These are phyloP conservation scores for Sclerotinia sclerotiorum DNA, from an alignment of 2,329 filamentous ascomycete species.

Conservation along the genomic window DNA sequence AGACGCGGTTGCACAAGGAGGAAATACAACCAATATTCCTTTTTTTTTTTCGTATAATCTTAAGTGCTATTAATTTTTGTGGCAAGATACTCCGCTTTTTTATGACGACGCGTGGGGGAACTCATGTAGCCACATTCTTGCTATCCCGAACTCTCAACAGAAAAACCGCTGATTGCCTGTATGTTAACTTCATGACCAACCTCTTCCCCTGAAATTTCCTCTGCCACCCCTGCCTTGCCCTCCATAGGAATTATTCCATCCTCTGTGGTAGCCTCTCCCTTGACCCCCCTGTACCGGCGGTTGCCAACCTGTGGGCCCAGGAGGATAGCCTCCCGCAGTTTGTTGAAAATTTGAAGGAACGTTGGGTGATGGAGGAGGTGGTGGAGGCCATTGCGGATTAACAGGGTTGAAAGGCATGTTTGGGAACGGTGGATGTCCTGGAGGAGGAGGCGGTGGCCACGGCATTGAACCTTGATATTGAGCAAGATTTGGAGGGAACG, in stretches of 20 bases:
- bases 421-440: conserved; percentile 31
- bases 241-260: conserved; percentile 32
- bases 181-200: conserved; percentile 28
- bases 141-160: not conserved
- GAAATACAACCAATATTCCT: not conserved
- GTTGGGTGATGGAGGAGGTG: conserved; percentile 23
- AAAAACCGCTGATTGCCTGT: not conserved
- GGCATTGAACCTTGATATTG: conserved; percentile 24
- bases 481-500: conserved; percentile 30
- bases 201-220: conserved; percentile 36
- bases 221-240: conserved; percentile 32
- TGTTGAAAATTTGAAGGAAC: conserved; percentile 26
- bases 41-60: conserved; percentile 4
- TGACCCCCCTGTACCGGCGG: conserved; percentile 22
- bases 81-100: conserved; percentile 23
- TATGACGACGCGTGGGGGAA: conserved; percentile 22
- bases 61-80: conserved; percentile 24
- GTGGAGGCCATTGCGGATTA: conserved; percentile 24
- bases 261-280: conserved; percentile 33
- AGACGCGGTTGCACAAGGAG: conserved; percentile 20
- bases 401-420: conserved; percentile 23
- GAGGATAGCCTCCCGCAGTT: conserved; percentile 27
- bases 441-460: conserved; percentile 33
- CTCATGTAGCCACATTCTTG: not conserved
- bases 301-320: conserved; percentile 36